Percentiles rank a stretch among this genome's conserved stretches.
These are phyloP conservation scores for Colletotrichum ledebouriae DNA, from an alignment of 2,329 filamentous ascomycete species.

Conservation along the genomic window DNA sequence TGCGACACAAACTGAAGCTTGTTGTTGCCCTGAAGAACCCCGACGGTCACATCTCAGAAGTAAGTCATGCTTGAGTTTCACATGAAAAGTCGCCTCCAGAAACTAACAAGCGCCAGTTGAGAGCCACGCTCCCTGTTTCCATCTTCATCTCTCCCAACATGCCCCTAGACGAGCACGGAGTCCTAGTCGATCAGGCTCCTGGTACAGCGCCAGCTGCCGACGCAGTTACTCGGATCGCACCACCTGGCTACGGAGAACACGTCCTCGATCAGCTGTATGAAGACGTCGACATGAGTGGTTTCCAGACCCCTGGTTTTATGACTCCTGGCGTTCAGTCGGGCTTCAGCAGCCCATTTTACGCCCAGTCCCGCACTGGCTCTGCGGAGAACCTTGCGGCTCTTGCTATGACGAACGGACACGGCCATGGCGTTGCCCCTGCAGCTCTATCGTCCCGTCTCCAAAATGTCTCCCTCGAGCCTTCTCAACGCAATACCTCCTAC, in stretches of 20 bases:
- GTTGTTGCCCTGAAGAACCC: conserved; percentile 93
- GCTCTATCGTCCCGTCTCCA: conserved; percentile 77
- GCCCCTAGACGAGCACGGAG: conserved; percentile 88
- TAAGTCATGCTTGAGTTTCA: conserved; percentile 53
- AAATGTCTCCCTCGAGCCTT: conserved; percentile 70
- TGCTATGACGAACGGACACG: conserved; percentile 57
- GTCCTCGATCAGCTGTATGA: conserved; percentile 91
- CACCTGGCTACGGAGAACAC: conserved; percentile 94
- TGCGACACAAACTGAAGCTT: conserved; percentile 92
- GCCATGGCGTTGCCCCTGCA: conserved; percentile 60
- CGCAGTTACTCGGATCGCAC: conserved; percentile 76
- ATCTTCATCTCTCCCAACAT: conserved; percentile 97
- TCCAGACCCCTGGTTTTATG: conserved; percentile 80
- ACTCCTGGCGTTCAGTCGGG: conserved; percentile 79
- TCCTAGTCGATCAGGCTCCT: conserved; percentile 75
- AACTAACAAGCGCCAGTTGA: conserved; percentile 66
- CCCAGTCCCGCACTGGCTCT: conserved; percentile 80
- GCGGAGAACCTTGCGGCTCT: conserved; percentile 80
- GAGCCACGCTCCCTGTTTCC: conserved; percentile 89
- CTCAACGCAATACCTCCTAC: conserved; percentile 61
- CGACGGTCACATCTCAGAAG: conserved; percentile 93
- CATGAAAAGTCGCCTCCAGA: neutral
- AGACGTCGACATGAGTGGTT: conserved; percentile 84
- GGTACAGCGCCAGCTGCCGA: conserved; percentile 60
- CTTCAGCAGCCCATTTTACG: conserved; percentile 84